Base-by-base conservation (phyloP, 306 rosid species). In the Quercus wislizeni region DNA sequence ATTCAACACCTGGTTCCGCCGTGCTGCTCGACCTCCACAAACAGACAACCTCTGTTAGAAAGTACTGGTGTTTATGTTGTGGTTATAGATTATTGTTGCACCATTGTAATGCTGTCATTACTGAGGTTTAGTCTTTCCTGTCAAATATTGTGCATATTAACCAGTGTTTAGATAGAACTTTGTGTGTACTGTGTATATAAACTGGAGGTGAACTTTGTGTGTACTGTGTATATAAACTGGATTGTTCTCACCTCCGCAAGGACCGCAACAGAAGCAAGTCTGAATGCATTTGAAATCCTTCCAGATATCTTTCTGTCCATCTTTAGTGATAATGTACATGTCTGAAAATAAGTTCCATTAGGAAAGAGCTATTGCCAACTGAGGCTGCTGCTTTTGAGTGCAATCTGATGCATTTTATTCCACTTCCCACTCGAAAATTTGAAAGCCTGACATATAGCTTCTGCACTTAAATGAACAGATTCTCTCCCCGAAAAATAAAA, bases 1-100 rank as follows among this genome's bases (percentile, higher is more conserved):
- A 1, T 95, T 95, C 87, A 85, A 95, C 81, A 95, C 94, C 76
- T 95, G 99, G 99, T 95, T 95, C 86, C 91, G 94, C 38, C 99
- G 98, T 19, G 94, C 96, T 13, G 85, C 88, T 2, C 86, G 46
- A 27, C 86, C 91, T 21, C 76, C 83, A 0, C 89, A 74, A 74
- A 76, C 80, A 11, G 88, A 79, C 73, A 62, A 74, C 63, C 75
- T 54, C 23, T 59, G 11, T 49, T 81, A 71, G 85, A 83, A 73
- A 25, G 14, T 6, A 58, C 9, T 76, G 52, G 43, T 33, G 51
- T 70, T 61, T 9, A 20, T 46, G 62, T 51, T 23, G 52, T 78
- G 67, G 19, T 68, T 46, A 15, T 61, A 72, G 62, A 55, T 46
- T 33, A 72, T n/a, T 59, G 58, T 54, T 57, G 62, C n/a, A 49